These are phyloP conservation scores for Podila horticola DNA, from an alignment of 192 early-diverging fungal genomes.

Conservation along the genomic window DNA sequence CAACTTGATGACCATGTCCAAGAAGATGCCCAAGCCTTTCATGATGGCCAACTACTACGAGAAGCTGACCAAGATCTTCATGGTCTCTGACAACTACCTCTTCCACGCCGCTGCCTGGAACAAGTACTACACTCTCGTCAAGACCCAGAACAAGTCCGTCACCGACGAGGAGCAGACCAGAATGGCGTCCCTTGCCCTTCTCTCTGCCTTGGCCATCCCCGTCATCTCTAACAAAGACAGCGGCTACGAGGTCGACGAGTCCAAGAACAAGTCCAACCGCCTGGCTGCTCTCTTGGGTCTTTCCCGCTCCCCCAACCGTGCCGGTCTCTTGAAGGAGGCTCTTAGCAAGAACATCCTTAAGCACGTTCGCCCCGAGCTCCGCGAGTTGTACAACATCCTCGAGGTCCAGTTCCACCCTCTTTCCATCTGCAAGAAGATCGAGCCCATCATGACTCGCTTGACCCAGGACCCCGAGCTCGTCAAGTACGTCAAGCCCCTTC, in stretches of 20 bases:
- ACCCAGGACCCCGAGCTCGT: conserved; percentile 77
- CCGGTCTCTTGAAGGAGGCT: conserved; percentile 91
- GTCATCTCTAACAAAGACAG: conserved; percentile 90
- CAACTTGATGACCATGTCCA: conserved; percentile 88
- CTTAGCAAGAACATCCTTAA: conserved; percentile 86
- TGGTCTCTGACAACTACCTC: conserved; percentile 96
- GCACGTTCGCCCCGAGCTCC: conserved; percentile 88
- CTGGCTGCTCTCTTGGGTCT: conserved; percentile 91
- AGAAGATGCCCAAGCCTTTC: conserved; percentile 91
- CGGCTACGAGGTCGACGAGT: conserved; percentile 78
- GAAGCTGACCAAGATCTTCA: conserved; percentile 96
- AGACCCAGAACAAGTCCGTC: conserved; percentile 81
- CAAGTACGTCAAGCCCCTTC: conserved; percentile 94
- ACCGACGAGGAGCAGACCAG: conserved; percentile 87
- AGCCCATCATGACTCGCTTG: conserved; percentile 84
- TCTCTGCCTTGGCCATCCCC: conserved; percentile 96
- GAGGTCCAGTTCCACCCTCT: conserved; percentile 99
- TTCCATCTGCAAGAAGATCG: conserved; percentile 97
- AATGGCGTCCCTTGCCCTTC: conserved; percentile 91
- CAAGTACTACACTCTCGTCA: conserved; percentile 85
- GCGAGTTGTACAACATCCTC: conserved; percentile 93
- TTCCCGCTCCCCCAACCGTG: conserved; percentile 83
- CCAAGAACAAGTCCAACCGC: conserved; percentile 83
- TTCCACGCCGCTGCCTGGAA: conserved; percentile 98
- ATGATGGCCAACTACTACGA: conserved; percentile 99